Evolutionary conservation across 805 yeast species (phyloP).

Genomic region (Blastobotrys peoriensis): DNA sequence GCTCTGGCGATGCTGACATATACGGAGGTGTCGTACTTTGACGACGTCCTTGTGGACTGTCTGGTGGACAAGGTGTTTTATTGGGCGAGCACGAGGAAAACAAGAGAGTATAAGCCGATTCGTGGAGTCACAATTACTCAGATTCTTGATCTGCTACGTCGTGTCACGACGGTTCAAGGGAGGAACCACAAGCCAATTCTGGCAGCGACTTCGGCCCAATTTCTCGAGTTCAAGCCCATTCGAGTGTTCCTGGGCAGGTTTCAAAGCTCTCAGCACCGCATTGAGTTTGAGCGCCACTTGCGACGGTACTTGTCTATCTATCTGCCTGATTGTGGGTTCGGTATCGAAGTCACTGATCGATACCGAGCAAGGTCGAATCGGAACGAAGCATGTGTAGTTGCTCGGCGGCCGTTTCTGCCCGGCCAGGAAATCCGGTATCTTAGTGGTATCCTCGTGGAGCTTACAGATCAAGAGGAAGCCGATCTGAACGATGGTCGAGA

Average conservation of each 20-base stretch:
- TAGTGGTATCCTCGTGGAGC: constrained; percentile 34
- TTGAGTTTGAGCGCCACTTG: constrained; percentile 34
- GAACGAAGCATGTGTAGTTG: constrained; percentile 37
- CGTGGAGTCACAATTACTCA: constrained; percentile 19
- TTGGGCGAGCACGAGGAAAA: constrained; percentile 29
- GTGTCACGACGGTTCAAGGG: constrained; percentile 5
- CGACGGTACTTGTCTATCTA: constrained; percentile 34
- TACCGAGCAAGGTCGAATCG: constrained; percentile 28
- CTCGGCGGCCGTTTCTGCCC: constrained; percentile 27
- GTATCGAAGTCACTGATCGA: constrained; percentile 38
- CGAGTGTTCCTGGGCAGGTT: constrained; percentile 24
- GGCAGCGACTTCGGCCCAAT: constrained; percentile 22
- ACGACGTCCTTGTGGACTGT: constrained; percentile 27
- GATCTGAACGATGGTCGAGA: constrained; percentile 32
- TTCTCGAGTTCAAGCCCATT: constrained; percentile 26
- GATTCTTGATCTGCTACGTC: constrained; percentile 12
- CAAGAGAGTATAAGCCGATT: constrained; percentile 20
- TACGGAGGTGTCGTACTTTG: constrained; percentile 25
- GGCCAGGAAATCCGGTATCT: constrained; percentile 33
- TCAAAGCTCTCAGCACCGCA: constrained; percentile 17
- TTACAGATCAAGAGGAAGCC: constrained; percentile 32
- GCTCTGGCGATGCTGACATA: constrained; percentile 19
- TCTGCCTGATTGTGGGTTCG: constrained; percentile 36
- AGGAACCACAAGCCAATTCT: constrained; percentile 3
- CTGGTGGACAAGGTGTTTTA: constrained; percentile 25